Percentiles rank a stretch among this genome's conserved stretches.
phyloP scores from a whole-genome alignment of 257 asterid species.

The Capsicum rhomboideum region DNA sequence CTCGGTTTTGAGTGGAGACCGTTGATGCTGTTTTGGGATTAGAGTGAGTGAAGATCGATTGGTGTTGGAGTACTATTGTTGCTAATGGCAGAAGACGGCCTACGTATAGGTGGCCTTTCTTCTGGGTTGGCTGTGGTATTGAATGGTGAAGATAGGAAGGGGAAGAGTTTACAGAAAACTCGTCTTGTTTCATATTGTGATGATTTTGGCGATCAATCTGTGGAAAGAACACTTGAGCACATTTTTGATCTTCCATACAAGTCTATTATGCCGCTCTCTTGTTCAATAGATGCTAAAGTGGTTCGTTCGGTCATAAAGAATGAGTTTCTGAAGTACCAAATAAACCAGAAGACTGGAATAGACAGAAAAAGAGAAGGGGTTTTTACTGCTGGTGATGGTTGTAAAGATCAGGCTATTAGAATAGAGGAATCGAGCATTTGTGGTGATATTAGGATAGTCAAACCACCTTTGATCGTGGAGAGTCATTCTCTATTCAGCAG shows the following conservation, averaged over 20 bases:
- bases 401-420: conserved; percentile 32
- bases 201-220: conserved; percentile 83
- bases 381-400: conserved; percentile 35
- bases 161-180: conserved; percentile 56
- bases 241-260: conserved; percentile 76
- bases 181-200: conserved; percentile 75
- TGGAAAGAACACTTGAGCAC: conserved; percentile 86
- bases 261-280: conserved; percentile 43
- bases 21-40: conserved; percentile 10
- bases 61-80: not conserved
- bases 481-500: conserved; percentile 87
- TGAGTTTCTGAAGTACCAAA: conserved; percentile 43
- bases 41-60: conserved; percentile 2
- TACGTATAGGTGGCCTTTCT: conserved; percentile 61
- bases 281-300: conserved; percentile 36
- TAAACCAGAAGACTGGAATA: conserved; percentile 22
- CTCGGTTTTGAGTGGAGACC: not conserved
- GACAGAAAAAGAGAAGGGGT: conserved; percentile 46
- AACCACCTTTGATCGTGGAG: conserved; percentile 67
- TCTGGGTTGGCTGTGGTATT: conserved; percentile 86
- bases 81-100: conserved; percentile 87
- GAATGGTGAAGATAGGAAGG: conserved; percentile 50
- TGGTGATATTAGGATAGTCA: conserved; percentile 70
- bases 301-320: conserved; percentile 56
- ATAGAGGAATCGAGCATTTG: conserved; percentile 78